Base-by-base conservation (phyloP, 2,329 filamentous ascomycete genomes). In the Calonectria montana region DNA sequence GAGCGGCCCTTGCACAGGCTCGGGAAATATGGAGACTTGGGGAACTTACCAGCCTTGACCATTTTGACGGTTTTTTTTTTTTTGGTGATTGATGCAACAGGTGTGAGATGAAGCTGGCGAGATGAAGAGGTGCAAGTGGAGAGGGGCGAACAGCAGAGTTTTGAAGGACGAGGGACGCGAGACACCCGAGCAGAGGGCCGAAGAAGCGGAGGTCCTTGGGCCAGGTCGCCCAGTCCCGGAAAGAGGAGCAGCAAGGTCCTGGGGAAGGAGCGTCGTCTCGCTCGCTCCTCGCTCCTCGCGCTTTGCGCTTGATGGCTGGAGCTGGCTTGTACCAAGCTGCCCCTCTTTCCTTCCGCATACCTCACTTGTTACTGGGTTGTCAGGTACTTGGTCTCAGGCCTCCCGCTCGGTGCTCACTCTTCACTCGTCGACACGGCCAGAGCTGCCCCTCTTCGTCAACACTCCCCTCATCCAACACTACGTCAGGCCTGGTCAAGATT, bases 31-130 rank as follows among this genome's bases (percentile, higher is more conserved):
- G 57, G 39, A 59, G 61, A 65, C 43, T 21, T 25, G 67, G 47
- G 41, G 55, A 67, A 16, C 94, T 83, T 91, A 97, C 95, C 94
- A 88, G 96, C 96, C 91, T 98, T 98, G 90, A 98, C 96, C 96
- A 98, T 98, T 92, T 92, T 98, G 93, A 88, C 87, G 88, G 87
- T 79, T 88, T 82, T 77, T 81, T 80, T 80, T 82, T 70, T 63
- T 73, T 71, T 78, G 23, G 47, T 55, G 73, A 59, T 67, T 67
- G 67, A 69, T 67, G 63, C 65, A 45, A 70, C 59, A 53, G 71
- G 67, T 67, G 68, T 62, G 57, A 61, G 41, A 71, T 61, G 66
- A 76, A 75, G 75, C 70, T 74, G 71, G 74, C 61, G 59, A 73
- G 63, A 71, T 73, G 69, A 59, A 68, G 39, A 62, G 76, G 70